Base-by-base conservation (phyloP, 2,329 filamentous ascomycete species). In the Aspergillus alliaceus region DNA sequence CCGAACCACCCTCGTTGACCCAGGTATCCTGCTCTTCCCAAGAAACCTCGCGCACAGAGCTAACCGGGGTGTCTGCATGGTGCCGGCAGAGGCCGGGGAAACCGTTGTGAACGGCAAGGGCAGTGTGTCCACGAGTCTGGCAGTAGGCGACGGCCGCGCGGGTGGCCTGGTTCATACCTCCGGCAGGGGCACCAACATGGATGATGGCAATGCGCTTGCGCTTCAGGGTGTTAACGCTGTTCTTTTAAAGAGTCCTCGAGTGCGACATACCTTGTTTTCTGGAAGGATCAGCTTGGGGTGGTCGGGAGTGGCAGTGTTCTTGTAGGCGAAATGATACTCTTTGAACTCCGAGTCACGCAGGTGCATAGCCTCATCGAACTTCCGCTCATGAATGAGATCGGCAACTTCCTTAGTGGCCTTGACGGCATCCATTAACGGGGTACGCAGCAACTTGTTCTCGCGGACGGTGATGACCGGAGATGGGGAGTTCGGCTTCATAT, bases 1-100 rank as follows among this genome's bases (percentile, higher is more conserved):
- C 93, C 2, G 93, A 97, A 61, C 93, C 93, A 72, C 95, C 93
- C 77, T 91, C 93, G 77, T 91, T 96, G 15, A 93, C 91, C 95
- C 93, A 98, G 60, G 86, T 83, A 72, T 98, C 93, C 6, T 96
- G 92, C 70, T 97, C 93, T n/a, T 98, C 84, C 93, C 93, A 98
- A 65, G 88, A 81, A 58, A 97, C 90, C 31, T 89, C 84, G 27
- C 92, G 88, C 8, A 99, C 92, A 2, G 93, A 86, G 32, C 92
- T 90, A 0, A 90, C 59, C 0, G 92, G 92, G 69, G 86, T 81
- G 72, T 97, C 93, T 35, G 80, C 87, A 72, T 98, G 91, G 75
- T 98, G 93, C 47, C 93, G 87, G 52, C 91, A 89, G 58, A 98
- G 87, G 15, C 93, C 95, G 25, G 93, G 91, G 75, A 99, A 99